Evolutionary conservation across 805 yeast genomes (phyloP).

Genomic region (Nakazawaea anatomiae): DNA sequence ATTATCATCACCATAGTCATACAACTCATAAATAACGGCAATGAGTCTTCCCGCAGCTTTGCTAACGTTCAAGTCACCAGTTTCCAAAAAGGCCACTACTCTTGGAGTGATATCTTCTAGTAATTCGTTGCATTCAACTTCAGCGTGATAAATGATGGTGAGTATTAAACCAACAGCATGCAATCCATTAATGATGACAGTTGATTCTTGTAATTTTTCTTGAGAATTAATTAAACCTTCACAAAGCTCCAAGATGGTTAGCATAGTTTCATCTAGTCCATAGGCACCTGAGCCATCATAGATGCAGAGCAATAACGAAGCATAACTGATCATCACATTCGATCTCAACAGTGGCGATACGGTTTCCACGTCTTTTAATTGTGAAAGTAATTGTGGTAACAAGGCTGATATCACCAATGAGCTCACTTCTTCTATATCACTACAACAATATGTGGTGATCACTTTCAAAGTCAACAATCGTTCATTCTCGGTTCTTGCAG

Average conservation of each 20-base stretch:
- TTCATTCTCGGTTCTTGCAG: slow-evolving; percentile 25
- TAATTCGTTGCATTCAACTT: slow-evolving; percentile 31
- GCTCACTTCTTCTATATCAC: slow-evolving; percentile 47
- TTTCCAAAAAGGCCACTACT: slow-evolving; percentile 35
- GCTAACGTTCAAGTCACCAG: slow-evolving; percentile 38
- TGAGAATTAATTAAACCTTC: slow-evolving; percentile 22
- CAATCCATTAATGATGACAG: slow-evolving; percentile 36
- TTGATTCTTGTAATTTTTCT: slow-evolving; percentile 26
- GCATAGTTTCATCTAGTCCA: slow-evolving; percentile 41
- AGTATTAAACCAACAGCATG: slow-evolving; percentile 41
- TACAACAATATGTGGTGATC: slow-evolving; percentile 34
- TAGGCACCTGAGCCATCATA: slow-evolving; percentile 44
- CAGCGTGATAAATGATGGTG: slow-evolving; percentile 33
- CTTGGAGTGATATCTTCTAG: slow-evolving; percentile 35
- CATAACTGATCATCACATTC: slow-evolving; percentile 19
- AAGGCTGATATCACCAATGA: slow-evolving; percentile 21
- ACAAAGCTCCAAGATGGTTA: slow-evolving; percentile 36
- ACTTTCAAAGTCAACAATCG: slow-evolving; percentile 34
- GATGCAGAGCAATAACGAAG: slow-evolving; percentile 32
- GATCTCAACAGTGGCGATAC: slow-evolving; percentile 14
- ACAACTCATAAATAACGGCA: slow-evolving; percentile 52
- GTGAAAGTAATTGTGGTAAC: slow-evolving; percentile 22
- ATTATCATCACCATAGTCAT: slow-evolving; percentile 34
- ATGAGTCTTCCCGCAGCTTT: slow-evolving; percentile 51
- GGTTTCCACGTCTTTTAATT: slow-evolving; percentile 7